Percentiles rank a stretch among this genome's conserved stretches.
Evolutionary conservation across 75 land plant genomes (phyloP).

Genomic region (Picea glauca): DNA sequence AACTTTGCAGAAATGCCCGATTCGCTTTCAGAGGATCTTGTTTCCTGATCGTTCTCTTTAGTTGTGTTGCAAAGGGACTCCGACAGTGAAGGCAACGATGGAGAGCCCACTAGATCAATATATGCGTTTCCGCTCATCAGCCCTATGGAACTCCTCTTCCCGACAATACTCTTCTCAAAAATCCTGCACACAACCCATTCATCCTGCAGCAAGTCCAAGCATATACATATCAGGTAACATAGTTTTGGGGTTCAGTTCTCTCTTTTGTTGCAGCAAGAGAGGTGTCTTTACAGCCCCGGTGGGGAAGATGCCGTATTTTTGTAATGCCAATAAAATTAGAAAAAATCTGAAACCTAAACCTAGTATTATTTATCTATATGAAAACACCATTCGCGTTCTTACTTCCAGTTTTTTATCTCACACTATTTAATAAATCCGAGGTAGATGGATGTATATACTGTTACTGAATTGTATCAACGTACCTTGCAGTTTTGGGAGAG

Average conservation of each 20-base stretch:
- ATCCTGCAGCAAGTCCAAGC: slow-evolving; percentile 17
- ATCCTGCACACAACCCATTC: slow-evolving; percentile 68
- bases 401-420: no score
- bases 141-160: not conserved
- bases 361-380: no score
- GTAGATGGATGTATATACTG: no score
- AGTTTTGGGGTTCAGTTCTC: no score
- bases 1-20: not conserved
- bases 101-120: not conserved
- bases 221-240: no score
- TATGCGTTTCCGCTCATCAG: not conserved
- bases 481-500: slow-evolving; percentile 19
- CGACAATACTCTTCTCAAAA: slow-evolving; percentile 22
- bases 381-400: no score
- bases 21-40: not conserved
- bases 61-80: not conserved
- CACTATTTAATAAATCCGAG: no score
- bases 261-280: no score
- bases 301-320: no score
- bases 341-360: no score
- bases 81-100: not conserved
- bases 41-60: not conserved
- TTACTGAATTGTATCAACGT: not conserved
- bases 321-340: no score
- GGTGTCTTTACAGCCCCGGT: no score